Percentiles rank a stretch among this genome's conserved stretches.
Conservation (phyloP, 441 rosid genomes). For the Eutrema salsugineum region DNA sequence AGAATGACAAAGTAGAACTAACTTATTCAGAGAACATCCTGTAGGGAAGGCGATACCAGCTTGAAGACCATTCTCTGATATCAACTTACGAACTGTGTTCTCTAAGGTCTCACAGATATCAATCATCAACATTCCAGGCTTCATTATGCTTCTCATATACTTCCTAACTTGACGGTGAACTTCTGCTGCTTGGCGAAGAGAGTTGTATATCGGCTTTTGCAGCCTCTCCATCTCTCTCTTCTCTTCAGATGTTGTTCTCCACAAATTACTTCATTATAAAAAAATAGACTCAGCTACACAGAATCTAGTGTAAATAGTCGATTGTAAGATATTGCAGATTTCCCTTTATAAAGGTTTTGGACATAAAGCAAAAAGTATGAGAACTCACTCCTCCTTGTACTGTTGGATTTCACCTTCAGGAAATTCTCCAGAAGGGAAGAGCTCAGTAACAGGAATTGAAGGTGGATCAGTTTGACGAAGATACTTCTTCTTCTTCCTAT, state of each 20-base stretch:
- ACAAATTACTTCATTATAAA: slow-evolving; percentile 49
- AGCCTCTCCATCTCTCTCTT: slow-evolving; percentile 84
- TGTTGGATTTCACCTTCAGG: slow-evolving; percentile 95
- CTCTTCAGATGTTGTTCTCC: slow-evolving; percentile 91
- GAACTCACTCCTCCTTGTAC: slow-evolving; percentile 81
- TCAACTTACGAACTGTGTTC: slow-evolving; percentile 77
- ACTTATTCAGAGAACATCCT: slow-evolving; percentile 91
- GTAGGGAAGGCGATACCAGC: slow-evolving; percentile 98
- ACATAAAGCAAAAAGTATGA: neutral
- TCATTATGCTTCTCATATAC: slow-evolving; percentile 62
- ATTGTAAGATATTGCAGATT: neutral
- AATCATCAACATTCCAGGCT: slow-evolving; percentile 84
- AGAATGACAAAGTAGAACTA: neutral
- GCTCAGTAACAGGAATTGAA: slow-evolving; percentile 60
- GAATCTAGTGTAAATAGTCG: neutral
- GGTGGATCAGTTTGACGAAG: slow-evolving; percentile 80
- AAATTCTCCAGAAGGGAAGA: slow-evolving; percentile 80
- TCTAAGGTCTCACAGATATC: slow-evolving; percentile 86
- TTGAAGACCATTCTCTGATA: slow-evolving; percentile 80
- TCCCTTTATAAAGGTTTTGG: too few species aligned
- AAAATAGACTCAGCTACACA: neutral
- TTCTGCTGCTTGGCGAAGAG: slow-evolving; percentile 89
- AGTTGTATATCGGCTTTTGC: slow-evolving; percentile 72
- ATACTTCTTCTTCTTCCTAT: slow-evolving; percentile 72
- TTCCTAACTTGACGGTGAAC: slow-evolving; percentile 90